phyloP scores from a whole-genome alignment of 2,329 filamentous ascomycete species.

The Penicillium glabrum region DNA sequence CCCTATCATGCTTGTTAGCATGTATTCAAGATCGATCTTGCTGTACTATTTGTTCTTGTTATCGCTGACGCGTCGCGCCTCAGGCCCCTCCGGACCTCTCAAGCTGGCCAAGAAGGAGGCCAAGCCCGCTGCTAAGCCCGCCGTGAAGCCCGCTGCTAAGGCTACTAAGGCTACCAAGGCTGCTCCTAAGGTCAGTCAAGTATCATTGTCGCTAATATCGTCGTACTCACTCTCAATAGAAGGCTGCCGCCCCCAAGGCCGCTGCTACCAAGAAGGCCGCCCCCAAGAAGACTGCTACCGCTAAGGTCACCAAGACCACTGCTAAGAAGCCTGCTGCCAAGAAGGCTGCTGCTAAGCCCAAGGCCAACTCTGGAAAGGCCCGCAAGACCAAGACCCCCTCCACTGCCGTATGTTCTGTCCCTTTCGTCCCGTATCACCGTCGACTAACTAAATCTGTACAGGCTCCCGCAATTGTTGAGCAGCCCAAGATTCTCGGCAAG shows the following conservation, averaged over 20 bases:
- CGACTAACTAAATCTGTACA: slow-evolving; percentile 31
- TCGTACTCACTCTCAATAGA: slow-evolving; percentile 39
- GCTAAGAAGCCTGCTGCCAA: slow-evolving; percentile 49
- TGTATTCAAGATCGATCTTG: background rate
- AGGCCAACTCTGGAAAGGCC: slow-evolving; percentile 55
- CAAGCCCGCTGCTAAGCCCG: slow-evolving; percentile 21
- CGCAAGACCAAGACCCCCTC: slow-evolving; percentile 53
- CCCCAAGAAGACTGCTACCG: slow-evolving; percentile 38
- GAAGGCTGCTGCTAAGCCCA: slow-evolving; percentile 53
- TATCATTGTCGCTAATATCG: background rate
- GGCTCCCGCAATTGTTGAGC: slow-evolving; percentile 68
- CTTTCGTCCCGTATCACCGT: background rate
- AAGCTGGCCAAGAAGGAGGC: slow-evolving; percentile 83
- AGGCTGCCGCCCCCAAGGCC: slow-evolving; percentile 34
- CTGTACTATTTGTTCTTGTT: background rate
- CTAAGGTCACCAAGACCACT: slow-evolving; percentile 44
- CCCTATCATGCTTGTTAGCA: background rate
- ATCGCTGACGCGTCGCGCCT: slow-evolving; percentile 29
- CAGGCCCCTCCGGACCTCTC: slow-evolving; percentile 81
- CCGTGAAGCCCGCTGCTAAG: slow-evolving; percentile 21
- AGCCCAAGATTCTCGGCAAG: slow-evolving; percentile 70
- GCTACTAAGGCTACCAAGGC: slow-evolving; percentile 16
- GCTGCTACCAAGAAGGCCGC: slow-evolving; percentile 27
- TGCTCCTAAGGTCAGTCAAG: slow-evolving; percentile 23
- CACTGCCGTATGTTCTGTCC: slow-evolving; percentile 34